Evolutionary conservation across 129 eudicot species (phyloP), one percentile per base, ranked within the genome.

Genomic region (Sambucus nigra): DNA sequence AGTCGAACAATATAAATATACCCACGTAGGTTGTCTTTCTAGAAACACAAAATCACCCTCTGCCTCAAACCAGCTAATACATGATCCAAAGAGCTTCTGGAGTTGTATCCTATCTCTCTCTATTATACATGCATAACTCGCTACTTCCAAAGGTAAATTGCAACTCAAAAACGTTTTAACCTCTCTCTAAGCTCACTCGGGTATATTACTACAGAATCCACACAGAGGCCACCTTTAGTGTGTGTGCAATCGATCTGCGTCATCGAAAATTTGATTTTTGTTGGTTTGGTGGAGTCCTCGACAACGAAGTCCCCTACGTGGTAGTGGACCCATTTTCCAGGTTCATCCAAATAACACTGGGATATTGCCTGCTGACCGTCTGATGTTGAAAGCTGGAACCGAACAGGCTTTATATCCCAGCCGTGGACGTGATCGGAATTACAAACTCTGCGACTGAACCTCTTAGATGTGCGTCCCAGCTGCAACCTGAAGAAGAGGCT

Each of bases 161-260:
- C 76, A 62, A 66, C 51, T 78, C 33, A 78, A 84, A 81, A 73
- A 55, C 47, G 69, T 73, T 69, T 62, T 67, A 84, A 79, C 76
- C 88, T 81, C 64, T 71, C 80, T 60, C 52, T 47, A 55, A 61
- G 73, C 64, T 64, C 73, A 11, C 66, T 57, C 14, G 96, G 96
- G 71, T 71, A 79, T 52, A 92, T 71, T 32, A 67, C 21, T 25
- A 92, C 99, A 33, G 96, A 82, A 66, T 92, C 99, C 24, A 92
- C 71, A 47, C 85, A 86, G n/a, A 92, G 80, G 7, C 99, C 99
- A 27, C 96, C 96, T 75, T 92, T 92, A 23, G 99, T 92, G 75
- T 92, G 99, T 7, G 99, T 92, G 75, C 99, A 92, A 55, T 92
- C 99, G 24, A 92, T 92, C 54, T 91, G 99, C 15, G 75, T 86